A percentile compares a stretch with the other conserved stretches of the same genome.
Evolutionary conservation across 2,329 filamentous ascomycete genomes (phyloP).

Genomic region (Sclerotinia nivalis): DNA sequence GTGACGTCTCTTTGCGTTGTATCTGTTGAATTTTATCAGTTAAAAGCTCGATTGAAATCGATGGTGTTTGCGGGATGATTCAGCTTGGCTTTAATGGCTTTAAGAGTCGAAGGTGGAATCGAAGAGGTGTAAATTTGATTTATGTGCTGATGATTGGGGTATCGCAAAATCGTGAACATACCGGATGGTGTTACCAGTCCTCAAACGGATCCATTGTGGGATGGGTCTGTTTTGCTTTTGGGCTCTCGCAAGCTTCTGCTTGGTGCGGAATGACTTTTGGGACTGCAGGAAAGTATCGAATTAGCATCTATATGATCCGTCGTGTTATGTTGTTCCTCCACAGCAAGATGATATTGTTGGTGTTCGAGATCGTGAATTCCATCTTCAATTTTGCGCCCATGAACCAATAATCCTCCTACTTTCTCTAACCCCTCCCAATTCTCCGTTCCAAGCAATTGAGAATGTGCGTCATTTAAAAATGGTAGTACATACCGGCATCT

Average conservation of each 20-base stretch:
- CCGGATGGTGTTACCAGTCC: constrained; percentile 99
- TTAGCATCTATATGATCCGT: constrained; percentile 29
- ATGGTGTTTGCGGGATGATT: not conserved
- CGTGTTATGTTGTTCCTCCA: constrained; percentile 22
- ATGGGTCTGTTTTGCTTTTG: constrained; percentile 99
- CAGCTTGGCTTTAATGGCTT: not conserved
- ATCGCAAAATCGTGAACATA: constrained; percentile 48
- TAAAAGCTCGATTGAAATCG: not conserved
- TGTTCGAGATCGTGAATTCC: constrained; percentile 9
- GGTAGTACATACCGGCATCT: constrained; percentile 54
- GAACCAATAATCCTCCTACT: not conserved
- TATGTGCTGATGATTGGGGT: constrained; percentile 9
- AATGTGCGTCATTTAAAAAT: not conserved
- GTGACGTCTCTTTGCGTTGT: constrained; percentile 99
- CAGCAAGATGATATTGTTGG: not conserved
- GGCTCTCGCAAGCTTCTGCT: constrained; percentile 99
- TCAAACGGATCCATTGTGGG: constrained; percentile 98
- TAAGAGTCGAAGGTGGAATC: not conserved
- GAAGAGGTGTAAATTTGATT: not conserved
- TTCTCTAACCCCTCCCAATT: not conserved
- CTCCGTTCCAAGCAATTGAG: not conserved
- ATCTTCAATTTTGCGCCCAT: constrained; percentile 1
- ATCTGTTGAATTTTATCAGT: constrained; percentile 57
- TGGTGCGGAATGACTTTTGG: constrained; percentile 99
- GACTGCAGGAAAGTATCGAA: constrained; percentile 58